Conservation (phyloP, 176 grass and related monocot species). For the Melocanna baccifera region DNA sequence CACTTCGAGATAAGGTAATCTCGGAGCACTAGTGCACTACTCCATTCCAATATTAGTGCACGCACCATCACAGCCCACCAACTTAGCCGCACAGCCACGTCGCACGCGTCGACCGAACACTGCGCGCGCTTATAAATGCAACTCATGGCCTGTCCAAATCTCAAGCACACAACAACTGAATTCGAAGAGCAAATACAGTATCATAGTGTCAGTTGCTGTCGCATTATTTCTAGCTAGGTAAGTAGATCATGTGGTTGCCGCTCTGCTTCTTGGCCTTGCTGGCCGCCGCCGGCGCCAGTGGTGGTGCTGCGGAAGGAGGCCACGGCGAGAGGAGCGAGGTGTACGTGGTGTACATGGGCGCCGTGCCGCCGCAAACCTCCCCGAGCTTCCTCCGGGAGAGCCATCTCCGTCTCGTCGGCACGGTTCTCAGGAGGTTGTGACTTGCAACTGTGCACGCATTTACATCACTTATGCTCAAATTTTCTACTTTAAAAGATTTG, state of each 20-base stretch:
- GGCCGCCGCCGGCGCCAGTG: not conserved
- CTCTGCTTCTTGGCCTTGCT: not conserved
- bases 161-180: not conserved
- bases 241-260: conserved; percentile 7
- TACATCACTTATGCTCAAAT: too few relatives aligned
- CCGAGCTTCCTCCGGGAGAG: conserved; percentile 32
- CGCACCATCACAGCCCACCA: not conserved
- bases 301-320: not conserved
- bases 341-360: conserved; percentile 92
- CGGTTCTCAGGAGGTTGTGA: conserved; percentile 54
- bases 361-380: conserved; percentile 45
- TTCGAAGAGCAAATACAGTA: too few relatives aligned
- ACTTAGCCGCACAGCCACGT: not conserved
- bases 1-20: too few relatives aligned
- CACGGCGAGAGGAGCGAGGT: conserved; percentile 17
- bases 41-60: not conserved
- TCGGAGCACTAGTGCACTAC: not conserved
- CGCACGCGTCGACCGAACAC: not conserved
- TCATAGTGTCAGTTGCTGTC: too few relatives aligned
- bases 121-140: not conserved
- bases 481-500: too few relatives aligned
- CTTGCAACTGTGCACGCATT: too few relatives aligned
- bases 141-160: not conserved
- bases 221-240: not conserved
- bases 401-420: conserved; percentile 62